Evolutionary conservation across 257 asterid species (phyloP).

Genomic region (Solanum ossicruentum): DNA sequence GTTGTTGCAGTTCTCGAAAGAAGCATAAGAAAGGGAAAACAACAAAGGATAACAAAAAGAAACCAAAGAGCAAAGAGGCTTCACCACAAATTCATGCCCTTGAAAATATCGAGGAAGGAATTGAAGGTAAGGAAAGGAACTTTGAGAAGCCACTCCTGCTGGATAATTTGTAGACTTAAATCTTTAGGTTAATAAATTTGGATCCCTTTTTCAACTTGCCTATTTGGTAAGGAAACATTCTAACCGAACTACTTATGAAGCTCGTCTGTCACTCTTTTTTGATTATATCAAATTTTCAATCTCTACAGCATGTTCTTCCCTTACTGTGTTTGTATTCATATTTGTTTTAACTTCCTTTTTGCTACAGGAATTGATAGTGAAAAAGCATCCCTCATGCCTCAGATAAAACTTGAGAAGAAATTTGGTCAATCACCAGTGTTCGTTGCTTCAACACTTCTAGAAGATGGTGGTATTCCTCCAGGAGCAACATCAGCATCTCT

Average conservation of each 20-base stretch:
- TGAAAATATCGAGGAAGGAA: conserved; percentile 91
- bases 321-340: neutral
- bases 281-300: neutral
- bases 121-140: conserved; percentile 49
- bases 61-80: conserved; percentile 50
- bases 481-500: conserved; percentile 92
- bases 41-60: conserved; percentile 49
- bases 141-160: neutral
- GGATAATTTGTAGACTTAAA: neutral
- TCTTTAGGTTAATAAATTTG: neutral
- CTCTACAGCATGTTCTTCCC: neutral
- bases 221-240: neutral
- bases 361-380: conserved; percentile 68
- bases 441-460: conserved; percentile 76
- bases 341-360: neutral
- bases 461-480: conserved; percentile 78
- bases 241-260: neutral
- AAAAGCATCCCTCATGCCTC: conserved; percentile 77
- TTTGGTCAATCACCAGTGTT: conserved; percentile 94
- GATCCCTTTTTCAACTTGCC: neutral
- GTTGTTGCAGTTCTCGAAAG: conserved; percentile 46
- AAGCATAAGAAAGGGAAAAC: conserved; percentile 48
- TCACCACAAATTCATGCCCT: conserved; percentile 93
- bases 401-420: conserved; percentile 72
- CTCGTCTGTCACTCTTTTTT: neutral